Evolutionary conservation across 768 basidiomycete genomes (phyloP), one percentile per base, ranked within the genome.

Genomic region (Pisolithus sp.): DNA sequence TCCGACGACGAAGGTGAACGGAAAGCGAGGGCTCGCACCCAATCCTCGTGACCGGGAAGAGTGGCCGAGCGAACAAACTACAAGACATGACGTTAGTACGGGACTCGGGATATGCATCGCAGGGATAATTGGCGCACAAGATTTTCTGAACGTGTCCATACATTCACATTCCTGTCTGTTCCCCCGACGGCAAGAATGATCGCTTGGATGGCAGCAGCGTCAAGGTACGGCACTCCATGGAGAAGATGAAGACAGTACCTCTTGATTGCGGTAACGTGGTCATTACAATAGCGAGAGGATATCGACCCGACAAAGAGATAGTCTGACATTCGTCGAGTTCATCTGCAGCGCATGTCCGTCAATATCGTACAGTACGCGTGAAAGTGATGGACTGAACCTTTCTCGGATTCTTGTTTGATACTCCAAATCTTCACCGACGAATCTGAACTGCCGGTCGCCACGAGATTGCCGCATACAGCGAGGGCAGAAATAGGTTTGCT

Each of bases 31-130:
- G 82, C 76, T 49, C 87, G 83, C 49, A 98, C 78, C 96, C 96
- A 99, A 61, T 99, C 95, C 74, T 96, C 90, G 62, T 99, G 96
- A 2, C 96, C 96, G 12, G 79, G 70, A 45, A 90, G 72, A 0
- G 73, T 69, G 3, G 80, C 79, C 18, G 82, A 79, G 49, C 70
- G 74, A 13, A 83, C 72, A 62, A 85, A 87, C 86, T 85, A 42
- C 12, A 36, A 42, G 28, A 24, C 10, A 15, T 28, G 23, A 18
- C 20, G 7, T 47, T 12, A 43, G 37, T 21, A 52, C 42, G 8
- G 38, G 46, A 46, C 30, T 28, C 41, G 24, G 34, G 34, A 18
- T 54, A 56, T 34, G 30, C 15, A 51, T 26, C 7, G 36, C 20
- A 41, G 48, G 44, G 42, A 45, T 38, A 48, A 56, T 44, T 7